These are phyloP conservation scores for Parastagonospora avenae DNA, from an alignment of 2,329 filamentous ascomycete genomes.

Conservation along the genomic window DNA sequence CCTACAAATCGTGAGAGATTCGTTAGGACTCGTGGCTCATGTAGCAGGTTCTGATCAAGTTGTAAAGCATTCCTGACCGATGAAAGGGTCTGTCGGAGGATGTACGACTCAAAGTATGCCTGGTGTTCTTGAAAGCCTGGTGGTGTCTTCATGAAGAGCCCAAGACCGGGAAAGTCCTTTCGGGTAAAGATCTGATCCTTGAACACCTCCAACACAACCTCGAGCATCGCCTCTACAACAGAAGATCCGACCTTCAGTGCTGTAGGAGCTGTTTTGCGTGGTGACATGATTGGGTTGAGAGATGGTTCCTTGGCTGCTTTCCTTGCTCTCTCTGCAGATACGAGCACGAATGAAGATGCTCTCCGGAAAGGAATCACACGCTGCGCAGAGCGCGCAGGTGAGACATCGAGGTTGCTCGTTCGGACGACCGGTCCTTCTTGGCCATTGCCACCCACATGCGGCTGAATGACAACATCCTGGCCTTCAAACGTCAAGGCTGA, in stretches of 20 bases:
- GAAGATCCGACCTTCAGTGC: slow-evolving; percentile 65
- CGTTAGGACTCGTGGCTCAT: slow-evolving; percentile 81
- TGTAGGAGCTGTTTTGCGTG: slow-evolving; percentile 57
- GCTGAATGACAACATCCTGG: slow-evolving; percentile 80
- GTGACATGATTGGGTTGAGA: slow-evolving; percentile 66
- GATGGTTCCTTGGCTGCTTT: slow-evolving; percentile 62
- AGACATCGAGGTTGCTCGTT: slow-evolving; percentile 63
- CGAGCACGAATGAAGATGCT: slow-evolving; percentile 88
- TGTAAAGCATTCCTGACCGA: slow-evolving; percentile 73
- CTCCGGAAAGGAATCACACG: slow-evolving; percentile 71
- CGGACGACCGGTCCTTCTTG: slow-evolving; percentile 70
- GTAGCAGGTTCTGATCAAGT: slow-evolving; percentile 71
- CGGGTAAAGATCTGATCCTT: slow-evolving; percentile 82
- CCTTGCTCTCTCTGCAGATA: slow-evolving; percentile 71
- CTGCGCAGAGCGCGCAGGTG: slow-evolving; percentile 40
- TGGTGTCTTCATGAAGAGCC: slow-evolving; percentile 83
- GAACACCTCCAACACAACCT: slow-evolving; percentile 79
- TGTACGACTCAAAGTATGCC: slow-evolving; percentile 90
- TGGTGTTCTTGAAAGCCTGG: slow-evolving; percentile 94
- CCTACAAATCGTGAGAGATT: slow-evolving; percentile 82
- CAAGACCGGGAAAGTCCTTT: slow-evolving; percentile 90
- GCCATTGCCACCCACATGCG: slow-evolving; percentile 66
- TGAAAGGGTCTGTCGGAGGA: slow-evolving; percentile 75
- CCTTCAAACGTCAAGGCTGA: slow-evolving; percentile 84
- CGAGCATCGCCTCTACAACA: slow-evolving; percentile 76